Evolutionary conservation across 495 filamentous ascomycete species (phyloP).

Genomic region (Penicillium macrosclerotiorum): DNA sequence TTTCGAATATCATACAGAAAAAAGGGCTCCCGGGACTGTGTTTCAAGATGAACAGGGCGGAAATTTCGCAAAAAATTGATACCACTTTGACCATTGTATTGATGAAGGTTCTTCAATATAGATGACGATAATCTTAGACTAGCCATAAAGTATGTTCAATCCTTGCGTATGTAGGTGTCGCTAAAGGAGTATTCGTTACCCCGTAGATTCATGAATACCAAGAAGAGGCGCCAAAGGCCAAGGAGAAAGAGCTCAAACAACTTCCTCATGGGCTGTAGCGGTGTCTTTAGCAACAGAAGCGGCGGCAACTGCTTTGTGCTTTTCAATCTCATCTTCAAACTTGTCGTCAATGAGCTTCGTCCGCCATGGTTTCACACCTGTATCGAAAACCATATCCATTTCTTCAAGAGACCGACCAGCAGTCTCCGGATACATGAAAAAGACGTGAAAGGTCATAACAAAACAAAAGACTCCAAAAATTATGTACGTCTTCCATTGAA

Average conservation of each 20-base stretch:
- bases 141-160: no score
- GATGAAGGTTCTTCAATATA: no score
- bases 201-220: no score
- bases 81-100: no score
- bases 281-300: constrained; percentile 4
- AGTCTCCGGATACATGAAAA: constrained; percentile 70
- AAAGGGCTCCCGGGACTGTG: no score
- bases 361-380: constrained; percentile 29
- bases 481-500: constrained; percentile 69
- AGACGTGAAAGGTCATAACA: constrained; percentile 61
- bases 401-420: constrained; percentile 70
- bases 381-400: constrained; percentile 47
- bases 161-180: no score
- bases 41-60: no score
- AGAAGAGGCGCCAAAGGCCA: no score
- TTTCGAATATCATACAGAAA: no score
- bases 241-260: constrained; percentile 14
- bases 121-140: no score
- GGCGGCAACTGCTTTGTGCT: constrained; percentile 9
- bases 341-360: constrained; percentile 20
- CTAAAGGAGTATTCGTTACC: no score
- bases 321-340: constrained; percentile 30
- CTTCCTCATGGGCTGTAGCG: constrained; percentile 20
- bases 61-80: no score
- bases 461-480: constrained; percentile 72